Base-by-base conservation (phyloP, 2,329 filamentous ascomycete species). In the Fusarium compactum region DNA sequence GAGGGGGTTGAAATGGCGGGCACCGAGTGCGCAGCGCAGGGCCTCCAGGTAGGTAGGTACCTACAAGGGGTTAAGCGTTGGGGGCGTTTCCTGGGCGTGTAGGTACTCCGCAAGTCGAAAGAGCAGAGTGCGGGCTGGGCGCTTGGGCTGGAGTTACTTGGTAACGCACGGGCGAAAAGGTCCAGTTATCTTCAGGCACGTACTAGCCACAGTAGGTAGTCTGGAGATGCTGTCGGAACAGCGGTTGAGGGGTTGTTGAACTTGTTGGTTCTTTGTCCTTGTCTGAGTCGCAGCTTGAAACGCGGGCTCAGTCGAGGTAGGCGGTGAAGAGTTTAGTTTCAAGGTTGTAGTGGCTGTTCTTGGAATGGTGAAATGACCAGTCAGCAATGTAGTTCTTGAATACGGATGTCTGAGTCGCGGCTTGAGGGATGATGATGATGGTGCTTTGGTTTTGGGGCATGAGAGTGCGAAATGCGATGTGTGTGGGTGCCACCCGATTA, bases 1-100 rank as follows among this genome's bases (percentile, higher is more conserved):
- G 68, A 72, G 68, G 65, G 69, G 73, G 70, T 72, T 72, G 73
- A 75, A 76, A 76, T 74, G 73, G 73, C 57, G 70, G 73, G 73
- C 68, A 71, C 70, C 29, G 56, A 70, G 71, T 62, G 57, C 59
- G 51, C 58, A 72, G 45, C 55, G 51, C 58, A 74, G 64, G 62
- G 61, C 67, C 62, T 67, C 60, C 52, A 62, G 64, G 62, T 46
- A 66, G 46, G 29, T 30, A 57, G 62, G 56, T 63, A 70, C 58
- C 54, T 67, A 45, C 48, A 54, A 58, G 48, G 66, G 65, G 65
- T 69, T 69, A 69, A 55, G 66, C 38, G 51, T 68, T 55, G 62
- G 69, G 43, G 66, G 53, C 45, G 59, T 54, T 65, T 40, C 54
- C 47, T 53, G 41, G 59, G 65, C 45, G 68, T 56, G 54, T 25